Percentiles rank a stretch among this genome's conserved stretches.
These are phyloP conservation scores for Boletus vinaceobasis DNA, from an alignment of 768 basidiomycete genomes.

Conservation along the genomic window DNA sequence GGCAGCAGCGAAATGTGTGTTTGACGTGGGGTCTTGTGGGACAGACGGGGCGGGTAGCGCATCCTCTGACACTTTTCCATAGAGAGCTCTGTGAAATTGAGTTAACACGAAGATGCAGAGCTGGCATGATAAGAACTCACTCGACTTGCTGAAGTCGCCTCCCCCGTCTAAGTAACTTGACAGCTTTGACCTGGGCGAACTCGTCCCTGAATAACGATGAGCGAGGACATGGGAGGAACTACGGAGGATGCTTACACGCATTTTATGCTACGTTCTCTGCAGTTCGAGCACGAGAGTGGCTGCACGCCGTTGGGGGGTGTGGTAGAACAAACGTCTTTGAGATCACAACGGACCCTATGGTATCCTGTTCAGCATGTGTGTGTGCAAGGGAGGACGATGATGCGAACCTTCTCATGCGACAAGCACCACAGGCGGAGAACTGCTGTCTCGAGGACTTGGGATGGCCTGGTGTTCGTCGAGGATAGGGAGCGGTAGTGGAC, in stretches of 20 bases:
- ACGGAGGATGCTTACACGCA: constrained; percentile 75
- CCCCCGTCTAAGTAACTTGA: constrained; percentile 78
- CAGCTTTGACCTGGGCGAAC: constrained; percentile 87
- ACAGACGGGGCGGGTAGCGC: constrained; percentile 24
- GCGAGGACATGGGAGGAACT: not conserved
- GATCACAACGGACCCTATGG: constrained; percentile 84
- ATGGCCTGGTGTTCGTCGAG: constrained; percentile 53
- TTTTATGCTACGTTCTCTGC: constrained; percentile 82
- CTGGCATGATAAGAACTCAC: constrained; percentile 42
- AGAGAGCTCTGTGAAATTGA: constrained; percentile 56
- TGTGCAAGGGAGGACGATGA: not conserved
- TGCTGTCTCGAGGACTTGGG: constrained; percentile 79
- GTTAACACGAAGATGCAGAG: constrained; percentile 2
- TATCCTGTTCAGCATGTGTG: not conserved
- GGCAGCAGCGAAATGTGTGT: constrained; percentile 6
- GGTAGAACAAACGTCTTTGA: constrained; percentile 72
- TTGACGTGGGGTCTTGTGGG: constrained; percentile 22
- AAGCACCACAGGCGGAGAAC: constrained; percentile 92
- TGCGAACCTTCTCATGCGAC: constrained; percentile 75
- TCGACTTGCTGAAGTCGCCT: constrained; percentile 81
- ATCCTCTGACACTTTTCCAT: constrained; percentile 60
- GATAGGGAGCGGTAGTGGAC: constrained; percentile 30
- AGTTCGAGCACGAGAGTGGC: constrained; percentile 75
- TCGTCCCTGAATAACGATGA: constrained; percentile 61
- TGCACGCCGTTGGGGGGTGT: constrained; percentile 41